A percentile compares a stretch with the other conserved stretches of the same genome.
Evolutionary conservation across 176 grass and related monocot genomes (phyloP).

Genomic region (Oryza meridionalis): DNA sequence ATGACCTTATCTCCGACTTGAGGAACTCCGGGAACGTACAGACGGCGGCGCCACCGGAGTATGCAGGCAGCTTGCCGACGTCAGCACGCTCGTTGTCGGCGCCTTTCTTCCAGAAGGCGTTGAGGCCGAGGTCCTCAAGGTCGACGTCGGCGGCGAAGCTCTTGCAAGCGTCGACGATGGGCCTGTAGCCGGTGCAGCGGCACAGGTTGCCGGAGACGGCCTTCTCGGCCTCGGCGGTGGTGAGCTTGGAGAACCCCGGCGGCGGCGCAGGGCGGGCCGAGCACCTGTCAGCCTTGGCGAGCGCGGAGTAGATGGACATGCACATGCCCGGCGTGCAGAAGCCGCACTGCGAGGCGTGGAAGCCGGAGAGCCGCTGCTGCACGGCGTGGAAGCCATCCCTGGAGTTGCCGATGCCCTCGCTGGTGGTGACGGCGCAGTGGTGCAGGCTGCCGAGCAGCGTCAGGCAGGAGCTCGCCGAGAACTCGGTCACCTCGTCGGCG

Average conservation of each 20-base stretch:
- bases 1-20: conserved; percentile 74
- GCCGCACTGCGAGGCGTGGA: conserved; percentile 91
- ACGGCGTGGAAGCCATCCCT: conserved; percentile 75
- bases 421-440: conserved; percentile 75
- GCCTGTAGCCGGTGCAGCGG: conserved; percentile 76
- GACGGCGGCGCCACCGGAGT: conserved; percentile 13
- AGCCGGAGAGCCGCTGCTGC: conserved; percentile 68
- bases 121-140: conserved; percentile 86
- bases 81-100: conserved; percentile 20
- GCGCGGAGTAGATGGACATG: conserved; percentile 82
- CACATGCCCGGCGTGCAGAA: conserved; percentile 96
- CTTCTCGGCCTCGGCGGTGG: conserved; percentile 60
- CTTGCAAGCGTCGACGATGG: conserved; percentile 84
- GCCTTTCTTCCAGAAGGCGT: conserved; percentile 79
- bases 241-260: conserved; percentile 71
- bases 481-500: conserved; percentile 59
- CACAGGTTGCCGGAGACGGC: conserved; percentile 81
- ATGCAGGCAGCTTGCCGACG: conserved; percentile 45
- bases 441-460: conserved; percentile 67
- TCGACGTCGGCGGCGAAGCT: conserved; percentile 79
- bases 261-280: conserved; percentile 20
- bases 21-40: conserved; percentile 82
- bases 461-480: conserved; percentile 77
- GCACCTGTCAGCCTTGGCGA: conserved; percentile 72
- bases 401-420: conserved; percentile 78